Evolutionary conservation across 73 alveolate species (phyloP).

Genomic region (Paramecium sexaurelia): DNA sequence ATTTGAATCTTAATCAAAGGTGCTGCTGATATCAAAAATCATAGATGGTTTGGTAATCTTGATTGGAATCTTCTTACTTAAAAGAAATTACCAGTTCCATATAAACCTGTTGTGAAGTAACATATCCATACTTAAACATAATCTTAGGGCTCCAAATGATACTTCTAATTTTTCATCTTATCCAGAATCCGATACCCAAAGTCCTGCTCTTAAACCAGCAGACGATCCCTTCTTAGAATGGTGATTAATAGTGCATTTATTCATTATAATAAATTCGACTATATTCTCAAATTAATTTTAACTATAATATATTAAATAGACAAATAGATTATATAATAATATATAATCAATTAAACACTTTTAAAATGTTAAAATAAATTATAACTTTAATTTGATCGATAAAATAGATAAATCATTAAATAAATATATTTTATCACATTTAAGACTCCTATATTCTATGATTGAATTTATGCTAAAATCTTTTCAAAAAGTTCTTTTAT

Average conservation of each 20-base stretch:
- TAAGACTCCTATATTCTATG: too few relatives aligned
- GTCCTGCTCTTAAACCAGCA: conserved; percentile 78
- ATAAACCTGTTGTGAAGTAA: conserved; percentile 76
- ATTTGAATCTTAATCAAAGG: conserved; percentile 20
- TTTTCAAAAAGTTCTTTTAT: too few relatives aligned
- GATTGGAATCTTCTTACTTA: conserved; percentile 80
- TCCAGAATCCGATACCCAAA: conserved; percentile 86
- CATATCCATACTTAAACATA: neutral
- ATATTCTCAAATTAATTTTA: neutral
- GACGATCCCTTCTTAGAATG: conserved; percentile 91
- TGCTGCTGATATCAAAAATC: conserved; percentile 78
- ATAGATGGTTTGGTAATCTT: conserved; percentile 79
- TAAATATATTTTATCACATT: too few relatives aligned
- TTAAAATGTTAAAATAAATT: too few relatives aligned
- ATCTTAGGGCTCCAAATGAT: conserved; percentile 73
- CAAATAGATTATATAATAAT: neutral
- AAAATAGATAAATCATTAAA: too few relatives aligned
- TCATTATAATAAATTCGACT: neutral
- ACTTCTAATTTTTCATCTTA: conserved; percentile 78
- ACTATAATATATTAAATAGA: neutral
- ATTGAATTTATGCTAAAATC: too few relatives aligned
- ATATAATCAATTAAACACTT: neutral
- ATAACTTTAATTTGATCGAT: too few relatives aligned
- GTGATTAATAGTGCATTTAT: conserved; percentile 64
- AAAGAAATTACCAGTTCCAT: conserved; percentile 79